Base-by-base conservation (phyloP, 495 filamentous ascomycete species). In the Podospora conica region DNA sequence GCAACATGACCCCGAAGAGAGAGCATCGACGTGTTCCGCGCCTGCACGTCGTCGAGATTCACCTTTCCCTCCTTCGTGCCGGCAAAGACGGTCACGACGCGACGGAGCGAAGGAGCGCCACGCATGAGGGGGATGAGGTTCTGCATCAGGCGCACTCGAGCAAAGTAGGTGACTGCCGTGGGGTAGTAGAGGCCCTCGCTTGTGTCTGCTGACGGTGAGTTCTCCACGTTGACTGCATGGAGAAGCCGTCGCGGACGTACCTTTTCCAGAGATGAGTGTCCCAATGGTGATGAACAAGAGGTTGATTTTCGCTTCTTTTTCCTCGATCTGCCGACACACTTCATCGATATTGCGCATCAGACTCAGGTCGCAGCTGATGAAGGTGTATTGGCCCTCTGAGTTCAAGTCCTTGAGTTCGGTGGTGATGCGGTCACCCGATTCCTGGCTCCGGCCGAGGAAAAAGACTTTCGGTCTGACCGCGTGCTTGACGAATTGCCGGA, bases 41-140 rank as follows among this genome's bases (percentile, higher is more conserved):
- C 63, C n/a, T 75, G 74, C 55, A 88, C 73, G 69, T 91, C 84
- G 53, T 76, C 65, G 6, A 71, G 59, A 61, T 79, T 66, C 9
- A 91, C 68, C 2, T 66, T 61, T 5, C 84, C 84, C 71, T 91
- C 88, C 20, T 80, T 77, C 12, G 81, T 80, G 7, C 75, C 82
- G 0, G 71, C 79, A 8, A 82, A 73, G 18, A 90, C 82, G 40
- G 73, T 78, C 18, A 91, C 79, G 10, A 91, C 85, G 1, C 88
- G 85, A 0, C 83, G 82, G 15, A 85, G 78, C 54, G 15, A 9
- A 9, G 77, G 53, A 0, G 85, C 80, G 3, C 69, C 60, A 21
- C 74, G 74, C 0, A 91, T 70, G 0, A 84, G 80, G 0, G 89
- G 88, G 4, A 91, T 81, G 1, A 91, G 80, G 68, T 89, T 87